Percentiles rank a stretch among this genome's conserved stretches.
These are phyloP conservation scores for Mortierella sp. DNA, from an alignment of 371 early-diverging fungal species.

Conservation along the genomic window DNA sequence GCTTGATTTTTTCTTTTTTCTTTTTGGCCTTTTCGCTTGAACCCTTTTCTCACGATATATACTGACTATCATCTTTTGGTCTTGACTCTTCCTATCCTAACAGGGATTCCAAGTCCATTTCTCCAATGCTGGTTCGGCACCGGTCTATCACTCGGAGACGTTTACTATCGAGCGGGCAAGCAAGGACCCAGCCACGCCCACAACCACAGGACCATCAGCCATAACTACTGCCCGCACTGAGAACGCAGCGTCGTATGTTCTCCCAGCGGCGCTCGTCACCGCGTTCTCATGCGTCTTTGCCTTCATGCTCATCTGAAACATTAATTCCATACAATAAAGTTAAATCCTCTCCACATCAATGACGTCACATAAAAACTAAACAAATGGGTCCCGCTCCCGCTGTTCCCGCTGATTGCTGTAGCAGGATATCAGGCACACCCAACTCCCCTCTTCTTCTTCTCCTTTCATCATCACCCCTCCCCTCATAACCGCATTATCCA, in stretches of 20 bases:
- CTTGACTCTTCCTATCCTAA: background rate
- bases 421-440: background rate
- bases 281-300: conserved; percentile 38
- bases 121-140: conserved; percentile 26
- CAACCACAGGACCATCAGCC: background rate
- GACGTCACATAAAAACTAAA: background rate
- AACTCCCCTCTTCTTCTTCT: conserved; percentile 10
- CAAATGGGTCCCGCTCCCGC: background rate
- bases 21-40: too few relatives aligned
- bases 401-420: background rate
- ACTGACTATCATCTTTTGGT: background rate
- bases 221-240: conserved; percentile 12
- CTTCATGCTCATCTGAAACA: conserved; percentile 26
- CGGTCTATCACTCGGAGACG: conserved; percentile 30
- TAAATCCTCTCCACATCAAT: background rate
- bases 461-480: conserved; percentile 21
- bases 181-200: background rate
- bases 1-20: background rate
- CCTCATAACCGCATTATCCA: conserved; percentile 22
- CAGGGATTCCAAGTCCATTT: conserved; percentile 45
- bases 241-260: conserved; percentile 40
- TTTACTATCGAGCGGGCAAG: conserved; percentile 26
- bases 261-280: conserved; percentile 33
- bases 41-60: background rate
- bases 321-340: background rate